Base-by-base conservation (phyloP, 805 yeast genomes). In the Sungouiella blattae region DNA sequence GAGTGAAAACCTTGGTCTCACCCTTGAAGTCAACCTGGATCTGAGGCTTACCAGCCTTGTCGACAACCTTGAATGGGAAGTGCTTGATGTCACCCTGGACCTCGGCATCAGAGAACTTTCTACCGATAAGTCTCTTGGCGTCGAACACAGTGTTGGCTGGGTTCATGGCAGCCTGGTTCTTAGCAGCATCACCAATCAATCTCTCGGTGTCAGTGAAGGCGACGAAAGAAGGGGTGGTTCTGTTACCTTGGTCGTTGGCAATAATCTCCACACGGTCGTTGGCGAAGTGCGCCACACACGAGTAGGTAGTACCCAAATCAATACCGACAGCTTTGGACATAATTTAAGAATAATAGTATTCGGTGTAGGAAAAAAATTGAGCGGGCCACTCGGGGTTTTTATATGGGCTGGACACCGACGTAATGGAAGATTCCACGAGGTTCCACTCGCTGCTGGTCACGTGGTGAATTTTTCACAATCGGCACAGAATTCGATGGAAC, bases 101-200 rank as follows among this genome's bases (percentile, higher is more conserved):
- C 36, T 52, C 57, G 32, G 52, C 49, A 36, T 55, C 60, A 30
- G 40, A 31, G 40, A 54, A 53, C 53, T 50, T 51, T 44, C 60
- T 45, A 47, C 60, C 60, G 32, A 55, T 55, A 51, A 55, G 52
- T 50, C 60, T 55, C 60, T 55, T 55, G 41, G 60, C 60, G 53
- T 55, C 60, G 40, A 55, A 55, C 28, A 55, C 58, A 32, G 60
- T 55, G 58, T 55, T 55, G 37, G 54, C 49, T 26, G 60, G 60
- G 58, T 55, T 55, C 58, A 55, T 49, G 39, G 60, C 60, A 33
- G 60, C 60, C 44, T 55, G 60, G 56, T 55, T 55, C 58, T 55
- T 55, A 35, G 60, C 60, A 27, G 60, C 60, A 47, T 55, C 60
- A 47, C 60, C 60, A 35, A 55, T 55, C 55, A 55, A 52, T 50